Evolutionary conservation across 2,329 filamentous ascomycete species (phyloP).

Genomic region (Fusarium irregulare): DNA sequence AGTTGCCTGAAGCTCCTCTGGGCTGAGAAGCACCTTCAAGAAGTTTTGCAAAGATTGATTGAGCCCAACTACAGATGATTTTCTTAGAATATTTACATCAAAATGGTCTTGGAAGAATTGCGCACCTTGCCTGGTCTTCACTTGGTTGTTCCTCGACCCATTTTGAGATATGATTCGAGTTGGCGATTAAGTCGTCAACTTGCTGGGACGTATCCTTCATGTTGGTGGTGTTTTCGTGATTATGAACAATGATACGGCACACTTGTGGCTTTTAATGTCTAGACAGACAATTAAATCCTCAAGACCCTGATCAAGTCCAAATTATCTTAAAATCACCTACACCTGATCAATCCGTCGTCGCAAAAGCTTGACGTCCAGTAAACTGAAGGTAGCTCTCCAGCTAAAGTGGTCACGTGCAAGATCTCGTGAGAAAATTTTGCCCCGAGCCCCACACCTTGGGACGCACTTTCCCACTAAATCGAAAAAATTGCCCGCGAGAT

Average conservation of each 20-base stretch:
- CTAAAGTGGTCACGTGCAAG: constrained; percentile 44
- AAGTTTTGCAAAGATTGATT: constrained; percentile 60
- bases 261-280: constrained; percentile 3
- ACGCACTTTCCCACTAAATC: constrained; percentile 38
- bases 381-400: constrained; percentile 3
- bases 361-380: constrained; percentile 7
- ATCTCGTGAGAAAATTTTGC: constrained; percentile 52
- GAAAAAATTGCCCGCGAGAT: constrained; percentile 31
- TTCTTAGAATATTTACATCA: constrained; percentile 40
- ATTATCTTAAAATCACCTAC: constrained; percentile 7
- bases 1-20: constrained; percentile 65
- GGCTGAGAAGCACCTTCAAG: constrained; percentile 64
- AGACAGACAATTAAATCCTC: background rate
- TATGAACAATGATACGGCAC: background rate
- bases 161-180: constrained; percentile 52
- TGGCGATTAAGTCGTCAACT: constrained; percentile 51
- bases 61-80: constrained; percentile 46
- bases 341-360: constrained; percentile 15
- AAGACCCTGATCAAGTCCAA: constrained; percentile 1
- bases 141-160: constrained; percentile 58
- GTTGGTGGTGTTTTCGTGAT: constrained; percentile 12
- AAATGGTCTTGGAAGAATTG: constrained; percentile 25
- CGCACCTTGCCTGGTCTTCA: constrained; percentile 53
- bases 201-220: constrained; percentile 45
- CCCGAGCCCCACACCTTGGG: constrained; percentile 45